phyloP scores from a whole-genome alignment of 306 rosid genomes.

The Abrus pulchellus region DNA sequence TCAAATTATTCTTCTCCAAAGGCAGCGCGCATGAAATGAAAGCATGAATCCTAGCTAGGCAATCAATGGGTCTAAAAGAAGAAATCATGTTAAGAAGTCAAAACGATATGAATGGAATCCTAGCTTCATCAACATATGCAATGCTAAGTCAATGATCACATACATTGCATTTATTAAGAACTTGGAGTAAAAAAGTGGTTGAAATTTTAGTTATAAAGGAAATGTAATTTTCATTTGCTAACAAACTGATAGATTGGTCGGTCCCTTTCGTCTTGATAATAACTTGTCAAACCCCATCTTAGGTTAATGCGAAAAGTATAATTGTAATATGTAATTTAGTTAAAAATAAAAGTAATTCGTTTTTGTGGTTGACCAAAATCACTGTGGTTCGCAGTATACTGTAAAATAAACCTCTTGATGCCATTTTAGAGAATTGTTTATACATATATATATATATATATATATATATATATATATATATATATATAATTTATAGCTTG shows the following conservation, averaged over 20 bases:
- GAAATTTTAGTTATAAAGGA: constrained; percentile 28
- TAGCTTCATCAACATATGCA: constrained; percentile 26
- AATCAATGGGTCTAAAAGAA: constrained; percentile 18
- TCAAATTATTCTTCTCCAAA: constrained; percentile 32
- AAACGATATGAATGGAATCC: constrained; percentile 28
- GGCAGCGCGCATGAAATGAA: constrained; percentile 27
- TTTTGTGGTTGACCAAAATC: too few species aligned
- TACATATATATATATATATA: too few species aligned
- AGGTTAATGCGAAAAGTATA: background rate
- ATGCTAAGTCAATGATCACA: constrained; percentile 42
- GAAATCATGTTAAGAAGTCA: constrained; percentile 26
- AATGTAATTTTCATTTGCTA: constrained; percentile 30
- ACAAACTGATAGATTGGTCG: background rate
- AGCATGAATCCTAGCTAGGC: background rate
- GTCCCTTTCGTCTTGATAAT: constrained; percentile 21
- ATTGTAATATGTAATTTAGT: background rate
- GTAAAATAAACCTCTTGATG: too few species aligned
- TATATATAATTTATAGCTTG: too few species aligned
- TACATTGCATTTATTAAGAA: constrained; percentile 40
- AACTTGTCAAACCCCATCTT: constrained; percentile 26
- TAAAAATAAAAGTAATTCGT: background rate
- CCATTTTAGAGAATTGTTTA: too few species aligned
- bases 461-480: too few species aligned
- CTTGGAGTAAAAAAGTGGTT: constrained; percentile 31
- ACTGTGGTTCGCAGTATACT: too few species aligned